Conservation (phyloP, 1,139 yeast species). For the Kazachstania sp. region DNA sequence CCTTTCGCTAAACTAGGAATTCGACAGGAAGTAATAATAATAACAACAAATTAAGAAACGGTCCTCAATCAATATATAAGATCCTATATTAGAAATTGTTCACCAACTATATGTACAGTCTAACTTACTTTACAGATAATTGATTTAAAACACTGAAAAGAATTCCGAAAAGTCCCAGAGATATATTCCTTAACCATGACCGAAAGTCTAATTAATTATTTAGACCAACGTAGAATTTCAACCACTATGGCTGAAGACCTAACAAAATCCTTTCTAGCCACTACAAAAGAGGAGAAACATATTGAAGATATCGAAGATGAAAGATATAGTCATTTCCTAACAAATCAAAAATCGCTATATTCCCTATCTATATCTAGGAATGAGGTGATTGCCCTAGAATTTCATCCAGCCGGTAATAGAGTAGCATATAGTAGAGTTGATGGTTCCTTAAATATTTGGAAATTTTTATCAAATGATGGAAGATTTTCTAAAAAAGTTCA, state of each 20-base stretch:
- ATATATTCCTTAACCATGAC: not conserved
- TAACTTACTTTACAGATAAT: too few relatives aligned
- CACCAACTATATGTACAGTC: too few relatives aligned
- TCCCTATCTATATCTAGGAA: slow-evolving; percentile 13
- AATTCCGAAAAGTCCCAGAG: too few relatives aligned
- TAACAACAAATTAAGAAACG: too few relatives aligned
- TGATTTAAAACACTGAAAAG: too few relatives aligned
- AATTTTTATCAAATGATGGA: not conserved
- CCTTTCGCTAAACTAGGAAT: too few relatives aligned
- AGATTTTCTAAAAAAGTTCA: slow-evolving; percentile 9
- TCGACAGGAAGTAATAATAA: too few relatives aligned
- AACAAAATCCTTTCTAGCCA: slow-evolving; percentile 3
- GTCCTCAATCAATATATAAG: too few relatives aligned
- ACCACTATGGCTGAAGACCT: not conserved
- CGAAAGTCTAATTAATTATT: not conserved
- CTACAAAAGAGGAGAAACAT: slow-evolving; percentile 10
- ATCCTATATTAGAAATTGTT: too few relatives aligned
- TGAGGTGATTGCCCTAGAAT: slow-evolving; percentile 19
- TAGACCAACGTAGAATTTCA: not conserved
- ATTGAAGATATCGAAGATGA: slow-evolving; percentile 22
- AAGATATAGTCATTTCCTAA: slow-evolving; percentile 14
- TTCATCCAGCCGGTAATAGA: slow-evolving; percentile 22
- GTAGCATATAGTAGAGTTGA: slow-evolving; percentile 27
- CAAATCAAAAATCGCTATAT: slow-evolving; percentile 22
- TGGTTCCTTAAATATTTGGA: slow-evolving; percentile 27